Percentiles rank a stretch among this genome's conserved stretches.
Conservation (phyloP, 2,329 filamentous ascomycete species). For the Beauveria bassiana region DNA sequence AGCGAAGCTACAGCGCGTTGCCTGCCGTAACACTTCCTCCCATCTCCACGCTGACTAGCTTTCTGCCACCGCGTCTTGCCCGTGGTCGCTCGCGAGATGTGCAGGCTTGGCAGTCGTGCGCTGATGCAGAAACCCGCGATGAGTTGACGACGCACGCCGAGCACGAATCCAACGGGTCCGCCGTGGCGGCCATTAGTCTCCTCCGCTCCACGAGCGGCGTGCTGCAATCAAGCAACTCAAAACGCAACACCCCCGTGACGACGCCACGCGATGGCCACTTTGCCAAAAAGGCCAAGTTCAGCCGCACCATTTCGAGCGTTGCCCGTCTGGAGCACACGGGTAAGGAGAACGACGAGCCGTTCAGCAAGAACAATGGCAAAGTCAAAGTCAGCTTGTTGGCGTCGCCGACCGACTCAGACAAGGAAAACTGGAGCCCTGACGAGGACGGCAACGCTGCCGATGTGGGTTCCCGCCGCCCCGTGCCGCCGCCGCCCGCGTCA, state of each 20-base stretch:
- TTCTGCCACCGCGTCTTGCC: slow-evolving; percentile 46
- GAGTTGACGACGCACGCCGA: slow-evolving; percentile 75
- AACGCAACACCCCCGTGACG: slow-evolving; percentile 50
- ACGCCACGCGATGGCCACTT: slow-evolving; percentile 16
- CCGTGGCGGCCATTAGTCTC: slow-evolving; percentile 72
- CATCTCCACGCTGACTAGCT: slow-evolving; percentile 43
- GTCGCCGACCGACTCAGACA: slow-evolving; percentile 66
- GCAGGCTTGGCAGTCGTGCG: slow-evolving; percentile 85
- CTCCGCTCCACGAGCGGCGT: slow-evolving; percentile 59
- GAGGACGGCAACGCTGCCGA: slow-evolving; percentile 35
- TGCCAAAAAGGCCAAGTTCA: slow-evolving; percentile 55
- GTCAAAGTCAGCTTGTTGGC: slow-evolving; percentile 33
- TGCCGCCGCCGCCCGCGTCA: slow-evolving; percentile 24
- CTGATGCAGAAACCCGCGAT: slow-evolving; percentile 70
- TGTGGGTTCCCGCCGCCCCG: slow-evolving; percentile 21
- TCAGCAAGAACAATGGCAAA: slow-evolving; percentile 20
- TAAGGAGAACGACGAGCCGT: slow-evolving; percentile 13
- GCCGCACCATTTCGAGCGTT: slow-evolving; percentile 53
- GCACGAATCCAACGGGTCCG: slow-evolving; percentile 71
- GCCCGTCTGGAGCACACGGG: slow-evolving; percentile 47
- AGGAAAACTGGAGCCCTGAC: slow-evolving; percentile 77
- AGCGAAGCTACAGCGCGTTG: slow-evolving; percentile 64
- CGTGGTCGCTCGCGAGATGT: slow-evolving; percentile 79
- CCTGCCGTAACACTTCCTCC: slow-evolving; percentile 50
- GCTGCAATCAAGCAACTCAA: slow-evolving; percentile 50